Percentiles rank a stretch among this genome's conserved stretches.
Evolutionary conservation across 2,329 filamentous ascomycete species (phyloP).

Genomic region (Fusarium graminum): DNA sequence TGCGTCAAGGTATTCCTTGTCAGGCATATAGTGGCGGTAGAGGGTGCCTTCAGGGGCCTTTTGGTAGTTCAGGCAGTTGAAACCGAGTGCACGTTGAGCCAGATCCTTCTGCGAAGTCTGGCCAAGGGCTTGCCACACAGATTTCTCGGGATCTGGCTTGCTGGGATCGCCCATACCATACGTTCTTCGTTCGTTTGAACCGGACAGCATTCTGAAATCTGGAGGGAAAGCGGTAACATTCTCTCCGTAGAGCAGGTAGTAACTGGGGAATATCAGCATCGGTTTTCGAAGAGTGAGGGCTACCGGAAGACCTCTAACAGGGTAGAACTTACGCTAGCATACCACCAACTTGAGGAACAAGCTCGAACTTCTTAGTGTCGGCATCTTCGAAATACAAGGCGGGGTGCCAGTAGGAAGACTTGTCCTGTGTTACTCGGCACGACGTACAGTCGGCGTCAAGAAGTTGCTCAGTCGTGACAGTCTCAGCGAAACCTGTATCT

Average conservation of each 20-base stretch:
- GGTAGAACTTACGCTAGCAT: constrained; percentile 80
- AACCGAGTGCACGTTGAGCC: constrained; percentile 85
- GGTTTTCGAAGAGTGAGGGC: neutral
- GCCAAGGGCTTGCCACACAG: constrained; percentile 74
- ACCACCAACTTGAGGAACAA: constrained; percentile 81
- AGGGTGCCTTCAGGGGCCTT: constrained; percentile 76
- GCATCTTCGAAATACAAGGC: constrained; percentile 80
- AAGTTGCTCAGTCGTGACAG: constrained; percentile 70
- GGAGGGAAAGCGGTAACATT: constrained; percentile 79
- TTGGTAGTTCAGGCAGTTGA: constrained; percentile 93
- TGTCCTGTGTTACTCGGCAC: constrained; percentile 83
- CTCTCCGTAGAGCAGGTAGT: constrained; percentile 82
- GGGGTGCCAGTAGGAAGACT: constrained; percentile 90
- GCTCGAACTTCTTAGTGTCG: constrained; percentile 72
- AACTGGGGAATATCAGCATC: constrained; percentile 62
- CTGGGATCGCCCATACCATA: constrained; percentile 78
- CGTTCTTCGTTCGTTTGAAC: constrained; percentile 74
- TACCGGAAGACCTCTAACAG: neutral
- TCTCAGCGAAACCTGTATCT: constrained; percentile 71
- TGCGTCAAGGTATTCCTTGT: constrained; percentile 82
- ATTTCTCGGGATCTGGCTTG: constrained; percentile 74
- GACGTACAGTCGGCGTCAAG: constrained; percentile 78
- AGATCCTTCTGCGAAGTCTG: constrained; percentile 76
- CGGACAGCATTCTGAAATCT: constrained; percentile 86
- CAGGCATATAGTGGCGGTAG: constrained; percentile 83